phyloP scores from a whole-genome alignment of 768 basidiomycete genomes.

The Calocybe cyanea region DNA sequence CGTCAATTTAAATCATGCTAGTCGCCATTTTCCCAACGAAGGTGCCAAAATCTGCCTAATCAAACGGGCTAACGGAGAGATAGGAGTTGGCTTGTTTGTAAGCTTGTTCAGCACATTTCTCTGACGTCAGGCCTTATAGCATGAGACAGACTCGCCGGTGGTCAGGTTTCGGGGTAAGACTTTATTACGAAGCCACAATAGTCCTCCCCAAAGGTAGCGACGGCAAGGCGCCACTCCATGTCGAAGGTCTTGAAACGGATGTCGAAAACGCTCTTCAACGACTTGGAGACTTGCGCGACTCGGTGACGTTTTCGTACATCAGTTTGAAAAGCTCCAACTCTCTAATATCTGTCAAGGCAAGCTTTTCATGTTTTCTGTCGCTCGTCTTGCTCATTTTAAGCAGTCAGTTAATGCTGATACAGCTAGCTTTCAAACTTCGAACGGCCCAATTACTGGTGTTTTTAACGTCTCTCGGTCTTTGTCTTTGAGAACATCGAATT shows the following conservation, averaged over 20 bases:
- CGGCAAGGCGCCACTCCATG: conserved; percentile 18
- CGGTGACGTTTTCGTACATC: conserved; percentile 34
- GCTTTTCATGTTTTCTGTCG: conserved; percentile 3
- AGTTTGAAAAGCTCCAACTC: conserved; percentile 32
- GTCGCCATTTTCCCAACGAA: conserved; percentile 15
- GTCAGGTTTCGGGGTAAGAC: conserved; percentile 1
- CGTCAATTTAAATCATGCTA: conserved; percentile 21
- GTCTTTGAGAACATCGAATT: conserved; percentile 37
- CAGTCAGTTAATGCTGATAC: conserved; percentile 20
- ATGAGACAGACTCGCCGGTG: conserved; percentile 6
- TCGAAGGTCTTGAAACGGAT: conserved; percentile 42
- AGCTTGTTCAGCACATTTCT: conserved; percentile 4
- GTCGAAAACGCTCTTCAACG: conserved; percentile 35
- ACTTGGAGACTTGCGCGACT: conserved; percentile 29
- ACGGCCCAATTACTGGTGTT: conserved; percentile 37
- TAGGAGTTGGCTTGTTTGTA: conserved; percentile 35
- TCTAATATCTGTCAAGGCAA: conserved; percentile 29
- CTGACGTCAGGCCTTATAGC: not conserved
- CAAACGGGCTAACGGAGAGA: conserved; percentile 19
- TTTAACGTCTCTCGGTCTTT: conserved; percentile 36
- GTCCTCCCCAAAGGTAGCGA: conserved; percentile 29
- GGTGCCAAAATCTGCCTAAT: conserved; percentile 28
- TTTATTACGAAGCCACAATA: conserved; percentile 30
- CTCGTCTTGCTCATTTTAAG: not conserved
- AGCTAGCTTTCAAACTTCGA: conserved; percentile 20